These are phyloP conservation scores for Sporobolomyces phaffii DNA, from an alignment of 768 basidiomycete genomes.

Conservation along the genomic window DNA sequence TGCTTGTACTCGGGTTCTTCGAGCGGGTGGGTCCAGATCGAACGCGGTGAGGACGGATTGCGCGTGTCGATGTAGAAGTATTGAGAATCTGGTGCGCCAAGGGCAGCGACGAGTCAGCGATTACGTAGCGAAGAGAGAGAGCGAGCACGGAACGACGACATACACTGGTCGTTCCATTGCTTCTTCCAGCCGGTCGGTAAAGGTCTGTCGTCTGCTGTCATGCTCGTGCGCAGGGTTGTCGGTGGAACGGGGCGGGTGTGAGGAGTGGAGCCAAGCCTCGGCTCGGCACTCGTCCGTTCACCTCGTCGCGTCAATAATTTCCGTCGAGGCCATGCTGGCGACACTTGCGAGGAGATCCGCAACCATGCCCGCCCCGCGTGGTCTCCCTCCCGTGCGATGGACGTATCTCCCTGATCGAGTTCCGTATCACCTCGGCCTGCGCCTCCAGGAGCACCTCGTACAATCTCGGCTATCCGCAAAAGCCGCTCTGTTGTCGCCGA, in stretches of 20 bases:
- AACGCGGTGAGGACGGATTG: slow-evolving; percentile 23
- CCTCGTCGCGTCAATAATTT: background rate
- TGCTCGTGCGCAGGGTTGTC: background rate
- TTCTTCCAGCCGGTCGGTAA: slow-evolving; percentile 22
- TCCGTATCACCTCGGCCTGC: slow-evolving; percentile 42
- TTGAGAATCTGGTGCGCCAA: background rate
- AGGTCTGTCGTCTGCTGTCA: background rate
- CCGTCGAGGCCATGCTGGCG: background rate
- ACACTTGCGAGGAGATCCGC: background rate
- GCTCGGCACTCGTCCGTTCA: no score
- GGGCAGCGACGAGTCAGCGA: background rate
- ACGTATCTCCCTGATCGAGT: slow-evolving; percentile 29
- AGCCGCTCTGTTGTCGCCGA: background rate
- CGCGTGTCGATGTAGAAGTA: slow-evolving; percentile 41
- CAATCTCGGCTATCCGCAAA: slow-evolving; percentile 22
- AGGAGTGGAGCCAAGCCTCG: background rate
- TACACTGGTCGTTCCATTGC: slow-evolving; percentile 17
- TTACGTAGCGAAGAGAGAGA: background rate
- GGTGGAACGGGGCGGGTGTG: background rate
- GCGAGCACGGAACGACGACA: background rate
- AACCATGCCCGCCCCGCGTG: background rate
- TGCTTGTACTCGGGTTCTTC: slow-evolving; percentile 23
- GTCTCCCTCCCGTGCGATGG: slow-evolving; percentile 22
- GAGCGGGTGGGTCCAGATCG: slow-evolving; percentile 39
- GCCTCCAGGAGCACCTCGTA: slow-evolving; percentile 44